phyloP scores from a whole-genome alignment of 73 alveolate genomes.

The Effrenium voratum region DNA sequence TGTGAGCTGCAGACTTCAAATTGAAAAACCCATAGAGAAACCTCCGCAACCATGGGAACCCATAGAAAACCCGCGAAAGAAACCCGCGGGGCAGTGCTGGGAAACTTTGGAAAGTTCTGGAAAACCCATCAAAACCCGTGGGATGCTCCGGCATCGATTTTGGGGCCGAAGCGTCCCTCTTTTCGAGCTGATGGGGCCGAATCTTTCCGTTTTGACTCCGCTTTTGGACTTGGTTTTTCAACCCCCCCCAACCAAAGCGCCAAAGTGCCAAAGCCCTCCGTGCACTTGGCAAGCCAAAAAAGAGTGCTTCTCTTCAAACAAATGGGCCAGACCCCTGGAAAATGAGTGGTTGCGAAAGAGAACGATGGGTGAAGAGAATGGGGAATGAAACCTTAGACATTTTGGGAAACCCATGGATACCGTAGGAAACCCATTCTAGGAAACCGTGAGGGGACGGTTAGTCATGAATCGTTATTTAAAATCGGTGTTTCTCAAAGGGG shows the following conservation, averaged over 20 bases:
- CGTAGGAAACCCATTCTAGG: background rate
- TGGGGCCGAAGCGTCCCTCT: background rate
- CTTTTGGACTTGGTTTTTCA: background rate
- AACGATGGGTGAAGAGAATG: background rate
- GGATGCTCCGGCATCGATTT: background rate
- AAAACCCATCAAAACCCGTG: background rate
- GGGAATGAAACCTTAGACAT: background rate
- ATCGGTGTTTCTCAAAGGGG: background rate
- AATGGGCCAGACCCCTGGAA: background rate
- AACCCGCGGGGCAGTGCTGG: too few relatives aligned
- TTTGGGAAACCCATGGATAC: background rate
- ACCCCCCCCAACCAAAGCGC: background rate
- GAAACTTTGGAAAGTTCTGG: too few relatives aligned
- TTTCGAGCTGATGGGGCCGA: background rate
- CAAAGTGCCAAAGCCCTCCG: too few relatives aligned
- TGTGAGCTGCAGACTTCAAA: too few relatives aligned
- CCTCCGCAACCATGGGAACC: too few relatives aligned
- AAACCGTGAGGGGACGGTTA: background rate
- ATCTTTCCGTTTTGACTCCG: background rate
- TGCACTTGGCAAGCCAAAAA: background rate
- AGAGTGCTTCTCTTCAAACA: background rate
- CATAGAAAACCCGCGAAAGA: too few relatives aligned
- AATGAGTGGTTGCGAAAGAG: background rate
- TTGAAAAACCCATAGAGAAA: too few relatives aligned
- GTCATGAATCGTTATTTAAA: too few relatives aligned